These are phyloP conservation scores for Suillus tomentosus DNA, from an alignment of 768 basidiomycete genomes.

Conservation along the genomic window DNA sequence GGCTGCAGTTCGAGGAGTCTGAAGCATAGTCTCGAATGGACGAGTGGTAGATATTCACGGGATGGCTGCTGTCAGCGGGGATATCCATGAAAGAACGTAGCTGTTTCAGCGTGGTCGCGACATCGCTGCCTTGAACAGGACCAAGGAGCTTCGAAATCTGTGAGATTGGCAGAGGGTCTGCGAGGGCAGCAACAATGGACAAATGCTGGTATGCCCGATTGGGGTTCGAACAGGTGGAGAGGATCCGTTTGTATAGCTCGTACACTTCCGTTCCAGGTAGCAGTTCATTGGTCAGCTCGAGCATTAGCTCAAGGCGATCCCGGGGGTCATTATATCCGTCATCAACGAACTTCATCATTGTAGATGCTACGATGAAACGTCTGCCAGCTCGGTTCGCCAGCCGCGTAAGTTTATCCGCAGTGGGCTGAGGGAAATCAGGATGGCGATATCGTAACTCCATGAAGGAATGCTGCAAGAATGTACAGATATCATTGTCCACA, in stretches of 20 bases:
- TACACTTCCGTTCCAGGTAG: not conserved
- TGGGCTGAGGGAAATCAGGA: too few relatives aligned
- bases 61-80: not conserved
- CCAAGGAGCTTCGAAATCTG: not conserved
- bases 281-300: not conserved
- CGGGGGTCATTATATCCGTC: too few relatives aligned
- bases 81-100: not conserved
- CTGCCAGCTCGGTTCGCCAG: too few relatives aligned
- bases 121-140: not conserved
- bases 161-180: not conserved
- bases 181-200: not conserved
- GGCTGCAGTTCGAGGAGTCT: not conserved
- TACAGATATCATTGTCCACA: too few relatives aligned
- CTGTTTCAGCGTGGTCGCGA: not conserved
- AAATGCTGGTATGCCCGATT: not conserved
- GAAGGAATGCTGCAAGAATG: too few relatives aligned
- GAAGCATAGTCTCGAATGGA: not conserved
- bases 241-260: not conserved
- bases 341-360: too few relatives aligned
- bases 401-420: too few relatives aligned
- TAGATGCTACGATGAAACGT: too few relatives aligned
- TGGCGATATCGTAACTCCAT: too few relatives aligned
- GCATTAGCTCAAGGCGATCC: not conserved
- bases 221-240: not conserved
- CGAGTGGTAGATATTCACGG: not conserved